A percentile compares a stretch with the other conserved stretches of the same genome.
Evolutionary conservation across 139 green algal genomes (phyloP).

Genomic region (Tetradesmus lagerheimii): DNA sequence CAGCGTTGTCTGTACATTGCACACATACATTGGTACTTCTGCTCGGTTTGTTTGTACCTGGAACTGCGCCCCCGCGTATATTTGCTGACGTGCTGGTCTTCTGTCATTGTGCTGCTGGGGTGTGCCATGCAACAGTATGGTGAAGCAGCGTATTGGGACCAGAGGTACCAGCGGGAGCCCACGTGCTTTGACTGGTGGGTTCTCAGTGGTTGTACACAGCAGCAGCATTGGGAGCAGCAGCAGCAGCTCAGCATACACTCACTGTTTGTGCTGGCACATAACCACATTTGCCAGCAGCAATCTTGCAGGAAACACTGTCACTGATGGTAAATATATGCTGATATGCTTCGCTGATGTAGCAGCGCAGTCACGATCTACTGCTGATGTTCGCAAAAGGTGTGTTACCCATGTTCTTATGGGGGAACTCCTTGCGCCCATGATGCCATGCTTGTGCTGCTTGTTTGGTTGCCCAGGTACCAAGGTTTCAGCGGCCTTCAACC

Average conservation of each 20-base stretch:
- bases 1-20: not conserved
- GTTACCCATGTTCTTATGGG: too few species aligned
- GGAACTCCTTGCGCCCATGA: too few species aligned
- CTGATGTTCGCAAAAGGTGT: too few species aligned
- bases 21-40: not conserved
- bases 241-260: too few species aligned
- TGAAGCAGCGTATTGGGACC: slow-evolving; percentile 66
- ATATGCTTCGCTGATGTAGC: too few species aligned
- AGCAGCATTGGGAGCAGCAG: not conserved
- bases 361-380: too few species aligned
- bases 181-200: slow-evolving; percentile 67
- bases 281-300: not conserved
- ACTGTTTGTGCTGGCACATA: too few species aligned
- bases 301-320: not conserved
- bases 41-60: too few species aligned
- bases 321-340: not conserved
- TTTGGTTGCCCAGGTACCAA: slow-evolving; percentile 49
- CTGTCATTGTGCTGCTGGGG: not conserved
- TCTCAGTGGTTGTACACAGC: not conserved
- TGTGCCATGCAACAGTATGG: slow-evolving; percentile 51
- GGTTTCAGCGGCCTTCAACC: slow-evolving; percentile 53
- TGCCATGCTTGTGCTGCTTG: not conserved
- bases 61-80: not conserved
- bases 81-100: not conserved
- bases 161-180: slow-evolving; percentile 56